phyloP scores from a whole-genome alignment of 768 basidiomycete species.

The Hirschioporus abietinus region DNA sequence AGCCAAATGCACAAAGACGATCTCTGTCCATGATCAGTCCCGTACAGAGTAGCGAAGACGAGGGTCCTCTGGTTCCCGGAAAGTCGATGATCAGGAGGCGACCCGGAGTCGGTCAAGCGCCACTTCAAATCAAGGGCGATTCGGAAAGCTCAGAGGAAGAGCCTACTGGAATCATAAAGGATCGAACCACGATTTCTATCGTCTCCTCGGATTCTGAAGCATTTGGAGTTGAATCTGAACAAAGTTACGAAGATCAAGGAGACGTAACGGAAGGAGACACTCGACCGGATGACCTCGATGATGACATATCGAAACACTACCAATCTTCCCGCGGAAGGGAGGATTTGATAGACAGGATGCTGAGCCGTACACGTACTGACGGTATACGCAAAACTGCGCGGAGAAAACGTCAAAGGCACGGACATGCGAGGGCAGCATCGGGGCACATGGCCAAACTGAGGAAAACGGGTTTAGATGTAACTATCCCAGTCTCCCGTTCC shows the following conservation, averaged over 20 bases:
- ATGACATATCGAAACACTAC: slow-evolving; percentile 3
- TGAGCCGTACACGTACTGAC: slow-evolving; percentile 5
- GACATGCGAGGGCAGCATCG: not conserved
- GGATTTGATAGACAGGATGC: slow-evolving; percentile 5
- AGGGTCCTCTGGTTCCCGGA: slow-evolving; percentile 45
- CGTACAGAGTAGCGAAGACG: slow-evolving; percentile 20
- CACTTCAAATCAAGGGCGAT: slow-evolving; percentile 50
- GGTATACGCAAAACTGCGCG: not conserved
- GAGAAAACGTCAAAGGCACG: not conserved
- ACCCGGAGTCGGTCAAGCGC: slow-evolving; percentile 15
- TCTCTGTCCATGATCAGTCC: slow-evolving; percentile 5
- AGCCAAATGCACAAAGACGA: slow-evolving; percentile 11
- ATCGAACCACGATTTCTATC: slow-evolving; percentile 7
- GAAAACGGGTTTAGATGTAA: not conserved
- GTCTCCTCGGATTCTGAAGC: slow-evolving; percentile 10
- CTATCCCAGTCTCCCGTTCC: not conserved
- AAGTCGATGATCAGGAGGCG: slow-evolving; percentile 39
- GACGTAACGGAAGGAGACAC: slow-evolving; percentile 8
- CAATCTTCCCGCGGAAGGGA: slow-evolving; percentile 13
- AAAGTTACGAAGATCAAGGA: slow-evolving; percentile 11
- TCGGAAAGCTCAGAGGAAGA: slow-evolving; percentile 52
- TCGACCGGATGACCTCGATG: slow-evolving; percentile 5
- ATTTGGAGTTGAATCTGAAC: slow-evolving; percentile 1
- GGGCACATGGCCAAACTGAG: not conserved
- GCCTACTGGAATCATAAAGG: slow-evolving; percentile 2